Conservation (phyloP, 805 yeast species). For the Spathaspora arborariae region DNA sequence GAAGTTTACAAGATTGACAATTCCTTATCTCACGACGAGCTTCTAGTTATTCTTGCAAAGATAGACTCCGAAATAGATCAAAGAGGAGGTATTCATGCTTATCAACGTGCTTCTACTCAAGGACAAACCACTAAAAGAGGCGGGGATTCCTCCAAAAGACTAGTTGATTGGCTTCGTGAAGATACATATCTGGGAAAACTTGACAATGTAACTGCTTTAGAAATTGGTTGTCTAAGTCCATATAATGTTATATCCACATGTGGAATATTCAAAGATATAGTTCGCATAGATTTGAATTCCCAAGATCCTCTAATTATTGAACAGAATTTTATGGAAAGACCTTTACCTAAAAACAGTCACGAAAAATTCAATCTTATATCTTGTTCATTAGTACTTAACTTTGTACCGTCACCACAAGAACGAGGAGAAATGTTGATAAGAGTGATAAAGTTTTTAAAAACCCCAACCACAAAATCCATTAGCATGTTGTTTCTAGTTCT, state of each 20-base stretch:
- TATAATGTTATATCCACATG: constrained; percentile 63
- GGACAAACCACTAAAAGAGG: constrained; percentile 82
- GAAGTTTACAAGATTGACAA: constrained; percentile 18
- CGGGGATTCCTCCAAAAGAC: constrained; percentile 83
- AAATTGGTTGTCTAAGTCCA: constrained; percentile 78
- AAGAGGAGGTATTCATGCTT: constrained; percentile 73
- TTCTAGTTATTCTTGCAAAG: constrained; percentile 39
- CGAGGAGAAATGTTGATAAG: constrained; percentile 77
- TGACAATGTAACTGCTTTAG: constrained; percentile 49
- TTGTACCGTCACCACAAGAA: constrained; percentile 66
- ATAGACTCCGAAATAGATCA: constrained; percentile 59
- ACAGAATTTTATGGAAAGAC: constrained; percentile 83
- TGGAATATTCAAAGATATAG: constrained; percentile 47
- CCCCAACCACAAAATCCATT: constrained; percentile 18
- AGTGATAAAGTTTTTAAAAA: constrained; percentile 52
- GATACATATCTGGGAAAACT: constrained; percentile 7
- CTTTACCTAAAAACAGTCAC: constrained; percentile 43
- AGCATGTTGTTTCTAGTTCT: constrained; percentile 69
- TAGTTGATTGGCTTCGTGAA: constrained; percentile 67
- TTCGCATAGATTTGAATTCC: constrained; percentile 75
- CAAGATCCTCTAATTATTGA: constrained; percentile 67
- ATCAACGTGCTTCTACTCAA: constrained; percentile 80
- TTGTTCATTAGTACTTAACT: constrained; percentile 83
- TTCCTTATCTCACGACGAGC: constrained; percentile 9
- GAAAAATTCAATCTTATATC: constrained; percentile 66